A percentile compares a stretch with the other conserved stretches of the same genome.
Conservation (phyloP, 768 basidiomycete genomes). For the Rubroboletus satanas region DNA sequence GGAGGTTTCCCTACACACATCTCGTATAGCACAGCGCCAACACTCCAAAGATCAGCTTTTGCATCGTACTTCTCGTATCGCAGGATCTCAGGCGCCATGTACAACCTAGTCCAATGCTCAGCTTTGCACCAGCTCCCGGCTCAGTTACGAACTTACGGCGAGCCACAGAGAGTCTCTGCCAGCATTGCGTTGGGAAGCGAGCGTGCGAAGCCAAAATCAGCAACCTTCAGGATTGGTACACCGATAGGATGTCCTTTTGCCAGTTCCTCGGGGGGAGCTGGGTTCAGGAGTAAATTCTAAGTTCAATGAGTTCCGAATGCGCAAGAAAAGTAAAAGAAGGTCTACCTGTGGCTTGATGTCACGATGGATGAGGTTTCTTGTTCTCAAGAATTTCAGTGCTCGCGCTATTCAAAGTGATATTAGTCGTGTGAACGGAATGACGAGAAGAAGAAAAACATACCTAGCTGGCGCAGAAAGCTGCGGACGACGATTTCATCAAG, state of each 20-base stretch:
- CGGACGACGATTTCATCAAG: slow-evolving; percentile 87
- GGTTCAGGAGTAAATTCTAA: slow-evolving; percentile 86
- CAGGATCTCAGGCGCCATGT: slow-evolving; percentile 99
- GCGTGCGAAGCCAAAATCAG: slow-evolving; percentile 97
- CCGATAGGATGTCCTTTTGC: slow-evolving; percentile 85
- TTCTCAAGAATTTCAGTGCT: slow-evolving; percentile 88
- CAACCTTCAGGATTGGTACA: slow-evolving; percentile 92
- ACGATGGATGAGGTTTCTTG: slow-evolving; percentile 87
- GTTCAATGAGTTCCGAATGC: slow-evolving; percentile 5
- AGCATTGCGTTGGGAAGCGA: slow-evolving; percentile 88
- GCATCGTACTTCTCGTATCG: slow-evolving; percentile 97
- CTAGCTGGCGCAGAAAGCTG: slow-evolving; percentile 88
- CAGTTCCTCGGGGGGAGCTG: slow-evolving; percentile 76
- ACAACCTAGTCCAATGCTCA: slow-evolving; percentile 51
- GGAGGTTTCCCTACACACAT: slow-evolving; percentile 93
- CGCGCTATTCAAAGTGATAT: slow-evolving; percentile 55
- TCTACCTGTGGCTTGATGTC: slow-evolving; percentile 93
- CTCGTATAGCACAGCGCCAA: slow-evolving; percentile 94
- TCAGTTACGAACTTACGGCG: slow-evolving; percentile 61
- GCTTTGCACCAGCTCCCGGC: neutral
- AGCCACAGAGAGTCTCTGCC: slow-evolving; percentile 97
- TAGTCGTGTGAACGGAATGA: neutral
- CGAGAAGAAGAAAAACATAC: slow-evolving; percentile 37
- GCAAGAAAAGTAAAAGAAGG: neutral
- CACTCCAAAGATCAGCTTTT: slow-evolving; percentile 97